Percentiles rank a stretch among this genome's conserved stretches.
phyloP scores from a whole-genome alignment of 139 green algal species.

The Picocystis salinarum region DNA sequence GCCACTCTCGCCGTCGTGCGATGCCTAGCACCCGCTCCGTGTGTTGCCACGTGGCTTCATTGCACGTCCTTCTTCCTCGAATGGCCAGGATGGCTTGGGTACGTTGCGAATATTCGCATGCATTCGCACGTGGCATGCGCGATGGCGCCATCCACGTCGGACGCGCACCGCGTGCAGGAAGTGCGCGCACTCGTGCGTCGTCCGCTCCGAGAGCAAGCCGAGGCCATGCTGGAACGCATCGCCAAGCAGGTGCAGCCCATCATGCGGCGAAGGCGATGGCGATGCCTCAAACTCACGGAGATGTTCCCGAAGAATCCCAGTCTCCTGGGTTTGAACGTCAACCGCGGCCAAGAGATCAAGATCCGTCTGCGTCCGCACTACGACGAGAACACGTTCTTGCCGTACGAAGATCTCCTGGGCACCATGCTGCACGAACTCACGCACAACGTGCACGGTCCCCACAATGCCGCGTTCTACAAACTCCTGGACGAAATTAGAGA shows the following conservation, averaged over 20 bases:
- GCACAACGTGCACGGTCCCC: slow-evolving; percentile 44
- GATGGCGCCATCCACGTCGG: too few relatives aligned
- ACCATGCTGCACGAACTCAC: slow-evolving; percentile 80
- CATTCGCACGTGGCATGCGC: too few relatives aligned
- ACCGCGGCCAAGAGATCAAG: slow-evolving; percentile 23
- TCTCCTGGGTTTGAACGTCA: slow-evolving; percentile 43
- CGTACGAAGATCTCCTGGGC: slow-evolving; percentile 47
- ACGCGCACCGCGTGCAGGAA: too few relatives aligned
- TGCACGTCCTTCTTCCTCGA: too few relatives aligned
- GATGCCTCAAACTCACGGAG: slow-evolving; percentile 41
- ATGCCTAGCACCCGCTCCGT: too few relatives aligned
- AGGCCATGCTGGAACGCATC: too few relatives aligned
- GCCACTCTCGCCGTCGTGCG: too few relatives aligned
- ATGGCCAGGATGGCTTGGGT: too few relatives aligned
- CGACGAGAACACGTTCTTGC: slow-evolving; percentile 26
- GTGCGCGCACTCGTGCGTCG: too few relatives aligned
- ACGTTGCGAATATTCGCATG: too few relatives aligned
- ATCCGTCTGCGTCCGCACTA: slow-evolving; percentile 19
- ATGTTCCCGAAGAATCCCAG: slow-evolving; percentile 38
- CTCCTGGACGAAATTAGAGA: slow-evolving; percentile 64
- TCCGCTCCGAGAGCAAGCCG: too few relatives aligned
- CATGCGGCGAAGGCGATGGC: slow-evolving; percentile 37
- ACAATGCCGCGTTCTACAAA: slow-evolving; percentile 65
- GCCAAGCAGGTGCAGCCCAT: slow-evolving; percentile 66
- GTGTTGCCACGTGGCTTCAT: too few relatives aligned